phyloP scores from a whole-genome alignment of 352 stramenopile species.

The Globisporangium splendens region DNA sequence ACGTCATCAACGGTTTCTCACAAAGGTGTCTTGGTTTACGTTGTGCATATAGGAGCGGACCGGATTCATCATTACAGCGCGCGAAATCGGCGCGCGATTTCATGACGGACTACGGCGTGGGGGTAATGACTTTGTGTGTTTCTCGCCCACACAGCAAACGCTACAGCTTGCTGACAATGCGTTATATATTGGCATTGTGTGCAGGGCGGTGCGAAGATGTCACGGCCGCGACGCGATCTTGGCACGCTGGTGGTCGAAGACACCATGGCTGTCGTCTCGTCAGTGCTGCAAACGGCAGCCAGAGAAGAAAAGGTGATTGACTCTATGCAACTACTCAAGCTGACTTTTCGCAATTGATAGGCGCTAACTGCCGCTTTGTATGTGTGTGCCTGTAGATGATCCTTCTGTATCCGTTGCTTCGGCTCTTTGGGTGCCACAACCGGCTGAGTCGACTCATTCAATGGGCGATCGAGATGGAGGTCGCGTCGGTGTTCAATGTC shows the following conservation, averaged over 20 bases:
- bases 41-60: neutral
- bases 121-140: slow-evolving; percentile 6
- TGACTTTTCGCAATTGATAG: neutral
- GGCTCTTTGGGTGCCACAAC: slow-evolving; percentile 59
- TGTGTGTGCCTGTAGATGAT: slow-evolving; percentile 32
- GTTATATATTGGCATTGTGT: neutral
- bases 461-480: slow-evolving; percentile 78
- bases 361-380: neutral
- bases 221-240: slow-evolving; percentile 39
- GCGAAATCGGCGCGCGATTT: slow-evolving; percentile 45
- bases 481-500: slow-evolving; percentile 67
- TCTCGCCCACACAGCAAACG: slow-evolving; percentile 8
- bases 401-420: slow-evolving; percentile 56
- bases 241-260: slow-evolving; percentile 57
- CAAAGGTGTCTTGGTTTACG: neutral
- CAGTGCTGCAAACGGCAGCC: slow-evolving; percentile 67
- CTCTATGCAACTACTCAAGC: neutral
- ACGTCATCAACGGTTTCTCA: neutral
- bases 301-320: slow-evolving; percentile 64
- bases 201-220: slow-evolving; percentile 16
- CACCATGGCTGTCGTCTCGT: slow-evolving; percentile 68
- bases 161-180: slow-evolving; percentile 1
- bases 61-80: slow-evolving; percentile 16
- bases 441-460: slow-evolving; percentile 56
- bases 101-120: slow-evolving; percentile 28